phyloP scores from a whole-genome alignment of 2,329 filamentous ascomycete species.

The Fusarium compactum region DNA sequence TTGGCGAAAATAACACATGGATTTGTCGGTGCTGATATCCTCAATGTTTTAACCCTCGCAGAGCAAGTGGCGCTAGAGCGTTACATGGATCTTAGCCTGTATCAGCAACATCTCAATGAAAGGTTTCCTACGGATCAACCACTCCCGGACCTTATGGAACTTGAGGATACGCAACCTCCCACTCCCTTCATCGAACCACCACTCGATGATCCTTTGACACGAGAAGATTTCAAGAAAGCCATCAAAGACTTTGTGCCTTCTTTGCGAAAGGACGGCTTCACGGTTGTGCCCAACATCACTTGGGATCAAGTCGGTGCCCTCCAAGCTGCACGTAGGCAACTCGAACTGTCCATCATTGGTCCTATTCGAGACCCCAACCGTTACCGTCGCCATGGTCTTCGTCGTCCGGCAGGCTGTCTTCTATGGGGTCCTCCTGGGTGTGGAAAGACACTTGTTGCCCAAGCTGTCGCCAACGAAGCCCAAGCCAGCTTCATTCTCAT shows the following conservation, averaged over 20 bases:
- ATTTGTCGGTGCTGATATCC: conserved; percentile 91
- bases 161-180: conserved; percentile 5
- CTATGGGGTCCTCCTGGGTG: conserved; percentile 98
- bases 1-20: conserved; percentile 90
- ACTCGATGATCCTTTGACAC: conserved; percentile 27
- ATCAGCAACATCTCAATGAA: background rate
- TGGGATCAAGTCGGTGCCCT: conserved; percentile 95
- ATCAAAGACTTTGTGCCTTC: conserved; percentile 72
- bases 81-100: conserved; percentile 17
- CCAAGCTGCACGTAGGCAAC: conserved; percentile 79
- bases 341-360: conserved; percentile 87
- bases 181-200: conserved; percentile 11
- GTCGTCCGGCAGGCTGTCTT: conserved; percentile 85
- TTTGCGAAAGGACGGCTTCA: conserved; percentile 90
- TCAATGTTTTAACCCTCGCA: conserved; percentile 67
- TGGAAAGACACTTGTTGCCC: conserved; percentile 95
- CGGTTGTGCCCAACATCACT: conserved; percentile 90
- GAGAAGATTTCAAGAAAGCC: conserved; percentile 76
- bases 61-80: conserved; percentile 54
- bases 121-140: background rate
- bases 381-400: conserved; percentile 82
- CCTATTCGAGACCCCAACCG: conserved; percentile 86
- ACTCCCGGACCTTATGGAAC: conserved; percentile 35
- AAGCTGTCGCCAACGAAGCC: conserved; percentile 94
- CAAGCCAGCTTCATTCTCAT: conserved; percentile 98